Evolutionary conservation across 495 filamentous ascomycete genomes (phyloP).

Genomic region (Bombardia bombarda): DNA sequence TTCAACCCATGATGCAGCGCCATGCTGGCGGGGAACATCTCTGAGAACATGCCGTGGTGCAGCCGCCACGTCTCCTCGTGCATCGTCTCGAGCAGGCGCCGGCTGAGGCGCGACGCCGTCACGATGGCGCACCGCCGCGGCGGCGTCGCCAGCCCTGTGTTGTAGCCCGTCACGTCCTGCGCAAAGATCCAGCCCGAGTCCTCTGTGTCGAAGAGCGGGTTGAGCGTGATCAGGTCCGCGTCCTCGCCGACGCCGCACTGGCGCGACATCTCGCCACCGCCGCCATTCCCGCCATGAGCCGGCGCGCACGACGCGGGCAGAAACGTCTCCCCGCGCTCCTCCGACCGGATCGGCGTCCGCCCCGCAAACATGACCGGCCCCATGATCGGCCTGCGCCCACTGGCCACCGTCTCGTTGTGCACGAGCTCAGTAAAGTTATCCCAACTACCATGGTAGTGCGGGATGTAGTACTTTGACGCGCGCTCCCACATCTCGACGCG

Average conservation of each 20-base stretch:
- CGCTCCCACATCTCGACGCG: slow-evolving; percentile 87
- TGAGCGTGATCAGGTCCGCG: slow-evolving; percentile 90
- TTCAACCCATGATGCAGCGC: slow-evolving; percentile 92
- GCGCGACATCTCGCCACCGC: slow-evolving; percentile 14
- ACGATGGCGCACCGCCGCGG: slow-evolving; percentile 81
- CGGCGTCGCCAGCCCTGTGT: slow-evolving; percentile 50
- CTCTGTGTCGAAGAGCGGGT: slow-evolving; percentile 84
- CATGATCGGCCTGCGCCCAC: slow-evolving; percentile 63
- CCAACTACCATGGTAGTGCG: slow-evolving; percentile 76
- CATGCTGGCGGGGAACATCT: slow-evolving; percentile 84
- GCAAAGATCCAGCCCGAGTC: slow-evolving; percentile 81
- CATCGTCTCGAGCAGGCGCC: slow-evolving; percentile 76
- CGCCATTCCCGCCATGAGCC: too few relatives aligned
- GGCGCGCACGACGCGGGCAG: slow-evolving; percentile 45
- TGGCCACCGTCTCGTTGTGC: slow-evolving; percentile 36
- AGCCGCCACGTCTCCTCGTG: slow-evolving; percentile 74
- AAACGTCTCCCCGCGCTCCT: slow-evolving; percentile 53
- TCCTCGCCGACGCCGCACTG: slow-evolving; percentile 82
- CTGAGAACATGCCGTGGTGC: slow-evolving; percentile 81
- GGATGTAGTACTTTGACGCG: slow-evolving; percentile 83
- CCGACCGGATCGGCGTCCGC: slow-evolving; percentile 48
- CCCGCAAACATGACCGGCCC: slow-evolving; percentile 63
- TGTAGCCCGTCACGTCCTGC: slow-evolving; percentile 83
- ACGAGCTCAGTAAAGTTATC: slow-evolving; percentile 64
- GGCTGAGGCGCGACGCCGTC: slow-evolving; percentile 71